These are phyloP conservation scores for Apostasia ramifera DNA, from an alignment of 106 monocot genomes.

Conservation along the genomic window DNA sequence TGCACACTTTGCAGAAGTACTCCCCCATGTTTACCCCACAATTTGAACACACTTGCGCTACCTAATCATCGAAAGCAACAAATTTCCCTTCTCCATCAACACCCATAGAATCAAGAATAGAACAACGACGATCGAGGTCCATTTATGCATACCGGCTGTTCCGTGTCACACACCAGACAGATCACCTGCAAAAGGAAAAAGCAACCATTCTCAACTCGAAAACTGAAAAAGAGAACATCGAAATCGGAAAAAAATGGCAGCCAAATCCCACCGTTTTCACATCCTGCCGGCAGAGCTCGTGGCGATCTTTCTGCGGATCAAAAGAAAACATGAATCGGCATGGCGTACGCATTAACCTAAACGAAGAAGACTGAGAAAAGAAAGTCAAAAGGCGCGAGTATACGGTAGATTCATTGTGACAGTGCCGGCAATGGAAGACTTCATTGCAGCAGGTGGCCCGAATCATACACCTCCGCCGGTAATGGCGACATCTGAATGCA, in stretches of 20 bases:
- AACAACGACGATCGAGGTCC: neutral
- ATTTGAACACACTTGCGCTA: constrained; percentile 44
- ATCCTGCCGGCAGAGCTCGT: constrained; percentile 48
- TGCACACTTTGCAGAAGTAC: constrained; percentile 70
- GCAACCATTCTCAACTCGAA: neutral
- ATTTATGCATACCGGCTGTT: constrained; percentile 38
- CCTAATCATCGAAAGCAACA: constrained; percentile 15
- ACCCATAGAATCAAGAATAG: too few relatives aligned
- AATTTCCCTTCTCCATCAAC: neutral
- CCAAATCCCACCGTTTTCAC: constrained; percentile 29
- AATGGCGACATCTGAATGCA: constrained; percentile 59
- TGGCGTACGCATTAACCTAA: neutral
- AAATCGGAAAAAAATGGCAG: neutral
- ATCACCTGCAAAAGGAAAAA: constrained; percentile 32
- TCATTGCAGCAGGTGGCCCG: constrained; percentile 80
- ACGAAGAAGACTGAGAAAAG: neutral
- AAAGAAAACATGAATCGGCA: neutral
- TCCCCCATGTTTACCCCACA: constrained; percentile 93
- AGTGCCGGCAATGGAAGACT: constrained; percentile 75
- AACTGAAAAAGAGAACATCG: neutral
- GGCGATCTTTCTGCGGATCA: constrained; percentile 25
- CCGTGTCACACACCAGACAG: constrained; percentile 52
- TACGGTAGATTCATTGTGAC: constrained; percentile 87
- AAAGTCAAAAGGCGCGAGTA: too few relatives aligned
- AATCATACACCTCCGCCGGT: constrained; percentile 67